A percentile compares a stretch with the other conserved stretches of the same genome.
Conservation (phyloP, 768 basidiomycete genomes). For the Lactarius psammicola region DNA sequence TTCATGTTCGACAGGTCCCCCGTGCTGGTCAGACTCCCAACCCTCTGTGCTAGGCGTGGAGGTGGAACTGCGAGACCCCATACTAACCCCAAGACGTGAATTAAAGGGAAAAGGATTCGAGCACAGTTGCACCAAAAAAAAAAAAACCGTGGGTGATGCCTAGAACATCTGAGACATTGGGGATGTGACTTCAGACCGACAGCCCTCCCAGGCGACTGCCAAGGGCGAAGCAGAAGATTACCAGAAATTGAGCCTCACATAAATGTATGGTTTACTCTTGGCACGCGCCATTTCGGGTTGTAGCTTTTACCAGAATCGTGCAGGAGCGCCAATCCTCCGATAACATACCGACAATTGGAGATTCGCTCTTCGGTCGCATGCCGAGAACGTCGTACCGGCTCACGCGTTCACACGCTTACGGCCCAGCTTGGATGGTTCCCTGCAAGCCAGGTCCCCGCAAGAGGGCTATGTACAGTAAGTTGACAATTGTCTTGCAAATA, state of each 20-base stretch:
- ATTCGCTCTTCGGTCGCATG: no score
- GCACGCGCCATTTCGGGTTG: neutral
- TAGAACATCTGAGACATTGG: neutral
- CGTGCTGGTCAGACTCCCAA: conserved; percentile 5
- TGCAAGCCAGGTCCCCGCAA: no score
- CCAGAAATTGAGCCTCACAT: neutral
- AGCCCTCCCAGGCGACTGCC: neutral
- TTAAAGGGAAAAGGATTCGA: neutral
- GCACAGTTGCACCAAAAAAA: neutral
- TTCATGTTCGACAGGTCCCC: neutral
- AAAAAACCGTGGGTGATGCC: neutral
- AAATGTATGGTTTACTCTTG: conserved; percentile 4
- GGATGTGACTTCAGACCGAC: neutral
- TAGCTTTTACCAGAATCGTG: neutral
- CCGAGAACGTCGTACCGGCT: neutral
- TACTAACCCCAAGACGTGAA: neutral
- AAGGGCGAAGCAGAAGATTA: neutral
- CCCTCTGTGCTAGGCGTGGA: neutral
- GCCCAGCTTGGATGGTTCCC: no score
- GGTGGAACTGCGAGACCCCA: conserved; percentile 2
- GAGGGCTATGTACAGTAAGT: no score
- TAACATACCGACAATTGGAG: no score
- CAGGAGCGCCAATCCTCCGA: neutral
- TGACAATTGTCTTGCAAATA: neutral
- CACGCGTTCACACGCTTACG: no score